Evolutionary conservation across 2,329 filamentous ascomycete genomes (phyloP).

Genomic region (Triangularia verruculosa): DNA sequence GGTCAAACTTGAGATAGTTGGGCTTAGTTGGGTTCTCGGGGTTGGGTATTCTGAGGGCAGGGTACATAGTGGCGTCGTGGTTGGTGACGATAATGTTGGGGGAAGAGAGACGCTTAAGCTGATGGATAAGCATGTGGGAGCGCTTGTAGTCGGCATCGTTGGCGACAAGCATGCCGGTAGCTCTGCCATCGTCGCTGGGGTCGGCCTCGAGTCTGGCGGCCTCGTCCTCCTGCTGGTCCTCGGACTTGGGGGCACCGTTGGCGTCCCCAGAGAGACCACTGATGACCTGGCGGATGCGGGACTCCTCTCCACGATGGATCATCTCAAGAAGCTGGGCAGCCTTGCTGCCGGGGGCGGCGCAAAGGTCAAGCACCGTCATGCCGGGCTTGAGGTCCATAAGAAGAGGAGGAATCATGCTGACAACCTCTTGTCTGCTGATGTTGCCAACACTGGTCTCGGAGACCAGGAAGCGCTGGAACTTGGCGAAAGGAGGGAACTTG

Average conservation of each 20-base stretch:
- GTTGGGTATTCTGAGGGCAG: constrained; percentile 79
- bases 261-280: constrained; percentile 61
- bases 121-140: constrained; percentile 94
- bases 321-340: constrained; percentile 93
- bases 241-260: constrained; percentile 48
- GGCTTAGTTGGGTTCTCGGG: constrained; percentile 51
- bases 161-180: constrained; percentile 87
- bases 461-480: constrained; percentile 96
- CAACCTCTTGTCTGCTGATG: constrained; percentile 94
- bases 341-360: constrained; percentile 95
- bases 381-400: constrained; percentile 87
- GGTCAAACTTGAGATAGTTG: constrained; percentile 89
- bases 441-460: constrained; percentile 97
- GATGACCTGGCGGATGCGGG: constrained; percentile 70
- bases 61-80: constrained; percentile 94
- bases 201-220: constrained; percentile 56
- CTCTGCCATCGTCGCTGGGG: constrained; percentile 73
- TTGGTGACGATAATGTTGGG: constrained; percentile 97
- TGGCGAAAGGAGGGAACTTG: constrained; percentile 88
- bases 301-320: constrained; percentile 89
- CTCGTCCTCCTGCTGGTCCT: constrained; percentile 45
- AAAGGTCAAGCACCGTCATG: constrained; percentile 93
- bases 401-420: constrained; percentile 97
- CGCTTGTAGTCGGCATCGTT: constrained; percentile 98
- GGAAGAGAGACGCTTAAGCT: constrained; percentile 94